Evolutionary conservation across 2,329 filamentous ascomycete species (phyloP).

Genomic region (Pseudogymnoascus destructans): DNA sequence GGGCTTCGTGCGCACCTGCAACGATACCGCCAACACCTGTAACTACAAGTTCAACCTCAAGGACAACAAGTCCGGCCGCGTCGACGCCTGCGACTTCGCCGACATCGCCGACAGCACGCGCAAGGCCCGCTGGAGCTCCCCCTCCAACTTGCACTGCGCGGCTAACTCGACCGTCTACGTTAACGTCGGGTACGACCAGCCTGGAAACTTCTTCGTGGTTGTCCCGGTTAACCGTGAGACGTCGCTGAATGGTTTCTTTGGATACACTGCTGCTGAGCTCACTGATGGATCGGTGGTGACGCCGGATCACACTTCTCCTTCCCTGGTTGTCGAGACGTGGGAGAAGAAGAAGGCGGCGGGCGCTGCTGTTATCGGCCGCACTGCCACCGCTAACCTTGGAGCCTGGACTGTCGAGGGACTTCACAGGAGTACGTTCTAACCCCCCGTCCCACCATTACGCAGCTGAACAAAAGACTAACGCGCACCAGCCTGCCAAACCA

Average conservation of each 20-base stretch:
- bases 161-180: neutral
- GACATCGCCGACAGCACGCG: neutral
- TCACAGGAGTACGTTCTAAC: neutral
- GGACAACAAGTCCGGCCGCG: neutral
- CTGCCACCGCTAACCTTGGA: neutral
- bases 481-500: neutral
- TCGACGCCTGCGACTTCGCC: neutral
- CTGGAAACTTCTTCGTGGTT: neutral
- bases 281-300: slow-evolving; percentile 7
- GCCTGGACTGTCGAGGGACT: neutral
- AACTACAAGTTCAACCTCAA: neutral
- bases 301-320: neutral
- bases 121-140: neutral
- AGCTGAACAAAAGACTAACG: neutral
- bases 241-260: slow-evolving; percentile 9
- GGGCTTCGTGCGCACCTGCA: slow-evolving; percentile 11
- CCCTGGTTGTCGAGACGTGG: neutral
- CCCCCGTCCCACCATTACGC: neutral
- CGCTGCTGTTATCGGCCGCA: neutral
- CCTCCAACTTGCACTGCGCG: neutral
- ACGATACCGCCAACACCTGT: slow-evolving; percentile 9
- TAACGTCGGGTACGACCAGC: slow-evolving; percentile 8
- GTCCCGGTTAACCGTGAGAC: neutral
- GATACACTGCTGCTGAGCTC: slow-evolving; percentile 5
- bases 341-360: neutral